Evolutionary conservation across 2,329 filamentous ascomycete species (phyloP).

Genomic region (Colletotrichum aenigma): DNA sequence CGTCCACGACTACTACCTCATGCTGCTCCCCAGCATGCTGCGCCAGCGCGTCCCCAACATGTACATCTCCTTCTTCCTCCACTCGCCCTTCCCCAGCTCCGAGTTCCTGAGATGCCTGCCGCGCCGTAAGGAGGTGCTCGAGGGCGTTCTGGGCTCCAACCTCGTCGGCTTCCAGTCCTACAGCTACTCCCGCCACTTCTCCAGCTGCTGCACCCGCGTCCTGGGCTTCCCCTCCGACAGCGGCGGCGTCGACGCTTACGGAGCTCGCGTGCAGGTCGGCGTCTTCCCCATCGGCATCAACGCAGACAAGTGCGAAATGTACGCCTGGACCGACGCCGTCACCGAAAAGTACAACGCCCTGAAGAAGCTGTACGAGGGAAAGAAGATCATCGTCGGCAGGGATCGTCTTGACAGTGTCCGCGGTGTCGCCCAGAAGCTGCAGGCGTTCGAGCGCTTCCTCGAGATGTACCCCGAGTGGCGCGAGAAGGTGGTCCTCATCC

Average conservation of each 20-base stretch:
- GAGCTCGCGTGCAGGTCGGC: slow-evolving; percentile 85
- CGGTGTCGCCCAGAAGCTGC: slow-evolving; percentile 93
- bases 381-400: slow-evolving; percentile 93
- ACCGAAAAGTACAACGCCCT: slow-evolving; percentile 77
- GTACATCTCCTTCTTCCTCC: slow-evolving; percentile 93
- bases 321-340: slow-evolving; percentile 73
- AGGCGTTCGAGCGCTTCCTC: slow-evolving; percentile 92
- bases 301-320: slow-evolving; percentile 75
- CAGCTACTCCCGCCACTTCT: slow-evolving; percentile 93
- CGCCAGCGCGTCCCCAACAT: slow-evolving; percentile 86
- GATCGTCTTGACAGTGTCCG: slow-evolving; percentile 93
- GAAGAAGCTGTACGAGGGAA: slow-evolving; percentile 79
- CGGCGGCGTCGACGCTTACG: slow-evolving; percentile 86
- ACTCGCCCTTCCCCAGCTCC: slow-evolving; percentile 93
- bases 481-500: slow-evolving; percentile 90
- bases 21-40: slow-evolving; percentile 87
- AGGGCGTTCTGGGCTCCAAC: slow-evolving; percentile 88
- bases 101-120: slow-evolving; percentile 92
- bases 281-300: slow-evolving; percentile 97
- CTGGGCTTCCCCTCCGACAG: slow-evolving; percentile 88
- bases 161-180: slow-evolving; percentile 95
- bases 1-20: slow-evolving; percentile 92
- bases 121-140: slow-evolving; percentile 86
- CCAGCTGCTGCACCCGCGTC: slow-evolving; percentile 90
- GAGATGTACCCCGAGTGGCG: slow-evolving; percentile 91